These are phyloP conservation scores for Spathaspora passalidarum DNA, from an alignment of 805 yeast genomes.

Conservation along the genomic window DNA sequence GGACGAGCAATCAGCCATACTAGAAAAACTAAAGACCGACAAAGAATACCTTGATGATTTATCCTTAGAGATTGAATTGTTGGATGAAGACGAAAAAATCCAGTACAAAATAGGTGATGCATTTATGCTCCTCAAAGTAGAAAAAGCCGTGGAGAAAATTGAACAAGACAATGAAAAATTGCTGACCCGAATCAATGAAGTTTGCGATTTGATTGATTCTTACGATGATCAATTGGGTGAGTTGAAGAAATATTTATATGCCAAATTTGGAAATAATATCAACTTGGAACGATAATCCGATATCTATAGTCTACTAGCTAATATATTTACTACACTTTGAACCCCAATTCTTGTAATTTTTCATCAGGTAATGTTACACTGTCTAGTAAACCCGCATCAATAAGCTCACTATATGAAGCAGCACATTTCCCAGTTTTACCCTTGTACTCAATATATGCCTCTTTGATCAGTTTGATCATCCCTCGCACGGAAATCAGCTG, in stretches of 20 bases:
- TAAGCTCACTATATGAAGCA: conserved; percentile 33
- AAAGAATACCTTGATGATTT: conserved; percentile 89
- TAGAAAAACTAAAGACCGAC: conserved; percentile 55
- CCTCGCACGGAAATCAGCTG: conserved; percentile 43
- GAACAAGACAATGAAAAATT: conserved; percentile 59
- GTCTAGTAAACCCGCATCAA: conserved; percentile 21
- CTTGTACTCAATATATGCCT: conserved; percentile 39
- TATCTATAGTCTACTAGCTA: not conserved
- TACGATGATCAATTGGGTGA: conserved; percentile 53
- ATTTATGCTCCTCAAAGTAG: conserved; percentile 67
- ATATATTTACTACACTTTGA: conserved; percentile 19
- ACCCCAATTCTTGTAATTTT: conserved; percentile 2
- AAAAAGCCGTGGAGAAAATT: conserved; percentile 62
- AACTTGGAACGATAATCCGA: conserved; percentile 62
- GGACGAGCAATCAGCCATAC: conserved; percentile 51
- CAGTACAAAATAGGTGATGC: conserved; percentile 81
- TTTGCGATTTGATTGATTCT: conserved; percentile 47
- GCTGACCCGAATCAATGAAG: conserved; percentile 45
- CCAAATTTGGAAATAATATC: conserved; percentile 85
- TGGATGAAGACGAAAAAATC: conserved; percentile 69
- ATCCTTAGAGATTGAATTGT: conserved; percentile 76
- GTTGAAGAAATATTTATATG: conserved; percentile 74
- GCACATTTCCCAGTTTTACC: conserved; percentile 39
- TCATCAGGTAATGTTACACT: not conserved
- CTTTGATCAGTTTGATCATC: conserved; percentile 42